Percentiles rank a stretch among this genome's conserved stretches.
These are phyloP conservation scores for Plasmodiophora brassicae DNA, from an alignment of 208 protist species.

Conservation along the genomic window DNA sequence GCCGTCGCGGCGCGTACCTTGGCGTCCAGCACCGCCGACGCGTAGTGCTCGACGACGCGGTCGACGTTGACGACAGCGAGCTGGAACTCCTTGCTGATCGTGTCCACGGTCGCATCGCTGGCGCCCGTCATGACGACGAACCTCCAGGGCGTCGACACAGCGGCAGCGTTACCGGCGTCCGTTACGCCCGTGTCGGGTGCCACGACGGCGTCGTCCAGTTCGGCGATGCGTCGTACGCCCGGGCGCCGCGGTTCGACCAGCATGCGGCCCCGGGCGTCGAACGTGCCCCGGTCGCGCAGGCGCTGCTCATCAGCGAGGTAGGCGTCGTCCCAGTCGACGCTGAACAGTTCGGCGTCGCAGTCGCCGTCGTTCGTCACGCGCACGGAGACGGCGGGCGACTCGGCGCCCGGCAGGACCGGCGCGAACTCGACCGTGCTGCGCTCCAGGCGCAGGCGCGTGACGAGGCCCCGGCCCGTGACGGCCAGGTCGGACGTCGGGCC, in stretches of 20 bases:
- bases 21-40: background rate
- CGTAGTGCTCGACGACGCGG: background rate
- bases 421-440: conserved; percentile 64
- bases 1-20: too few relatives aligned
- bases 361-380: conserved; percentile 59
- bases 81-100: background rate
- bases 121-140: too few relatives aligned
- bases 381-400: conserved; percentile 61
- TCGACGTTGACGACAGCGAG: background rate
- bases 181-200: background rate
- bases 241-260: conserved; percentile 65
- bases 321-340: conserved; percentile 68
- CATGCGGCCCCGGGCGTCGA: conserved; percentile 54
- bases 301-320: conserved; percentile 66
- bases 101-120: background rate
- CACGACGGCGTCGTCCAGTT: conserved; percentile 52
- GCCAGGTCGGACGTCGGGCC: background rate
- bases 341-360: conserved; percentile 76
- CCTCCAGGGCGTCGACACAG: background rate
- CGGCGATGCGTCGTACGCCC: conserved; percentile 66
- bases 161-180: background rate
- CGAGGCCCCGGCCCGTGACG: background rate
- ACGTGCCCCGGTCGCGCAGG: conserved; percentile 57
- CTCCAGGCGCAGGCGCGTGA: conserved; percentile 37
- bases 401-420: conserved; percentile 68